Evolutionary conservation across 2,329 filamentous ascomycete species (phyloP), one percentile per base, ranked within the genome.

Genomic region (Colletotrichum simmondsii): DNA sequence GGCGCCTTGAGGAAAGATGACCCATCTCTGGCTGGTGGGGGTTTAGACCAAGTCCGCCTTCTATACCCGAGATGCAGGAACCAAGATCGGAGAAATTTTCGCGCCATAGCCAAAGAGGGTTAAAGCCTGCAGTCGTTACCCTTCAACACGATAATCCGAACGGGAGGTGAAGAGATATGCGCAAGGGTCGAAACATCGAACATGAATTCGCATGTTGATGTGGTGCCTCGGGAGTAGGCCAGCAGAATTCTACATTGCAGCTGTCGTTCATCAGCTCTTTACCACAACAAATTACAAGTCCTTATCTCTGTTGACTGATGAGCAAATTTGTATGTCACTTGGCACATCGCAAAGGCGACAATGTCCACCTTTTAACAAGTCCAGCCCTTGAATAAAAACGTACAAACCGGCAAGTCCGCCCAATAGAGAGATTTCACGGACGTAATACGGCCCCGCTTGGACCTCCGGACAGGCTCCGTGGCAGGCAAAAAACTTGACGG

Each of bases 391-490:
- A 56, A 57, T 22, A 30, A 10, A 65, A 65, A 46, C 16, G 52
- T 42, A 54, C 52, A 30, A 57, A 3, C 62, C 52, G 52, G 24
- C 16, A 10, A 42, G 30, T 14, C 24, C 19, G 62, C 32, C 62
- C 32, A 65, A 57, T 65, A 19, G 24, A 42, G 52, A 46, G 24
- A 16, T 65, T 65, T 65, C 52, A 30, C 32, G 32, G 62, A 65
- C 52, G 62, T 65, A 65, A 65, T 65, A 30, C 62, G 62, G 62
- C 32, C 52, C 62, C 62, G n/a, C 30, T 54, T 57, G 30, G 62
- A 22, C 49, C 22, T 28, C 52, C 62, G 62, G 32, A 46, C 62
- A 57, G 62, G 52, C 32, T 46, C 62, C 62, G 32, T 56, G 32
- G 5, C 35, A 57, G 32, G 19, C 49, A 37, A 65, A 65, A 24